A percentile compares a stretch with the other conserved stretches of the same genome.
These are phyloP conservation scores for Penicillium sumatraense DNA, from an alignment of 2,329 filamentous ascomycete species.

Conservation along the genomic window DNA sequence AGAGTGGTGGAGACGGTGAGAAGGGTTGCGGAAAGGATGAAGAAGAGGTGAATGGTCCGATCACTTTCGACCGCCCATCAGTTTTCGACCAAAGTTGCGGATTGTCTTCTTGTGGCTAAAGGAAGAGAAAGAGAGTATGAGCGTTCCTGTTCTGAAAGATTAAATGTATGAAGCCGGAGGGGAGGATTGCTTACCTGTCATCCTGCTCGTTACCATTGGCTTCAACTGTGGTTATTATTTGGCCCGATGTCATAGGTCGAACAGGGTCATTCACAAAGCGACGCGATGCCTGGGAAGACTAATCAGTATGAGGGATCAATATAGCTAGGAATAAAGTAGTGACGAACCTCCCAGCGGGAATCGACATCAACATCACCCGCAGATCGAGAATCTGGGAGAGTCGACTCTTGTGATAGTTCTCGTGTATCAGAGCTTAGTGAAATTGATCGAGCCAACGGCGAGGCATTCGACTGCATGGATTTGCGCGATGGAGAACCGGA, in stretches of 20 bases:
- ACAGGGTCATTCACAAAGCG: slow-evolving; percentile 36
- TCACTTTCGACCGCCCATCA: slow-evolving; percentile 33
- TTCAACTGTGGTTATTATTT: slow-evolving; percentile 28
- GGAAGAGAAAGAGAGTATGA: too few relatives aligned
- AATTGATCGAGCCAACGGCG: slow-evolving; percentile 40
- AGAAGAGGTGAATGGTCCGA: neutral
- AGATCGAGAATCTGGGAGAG: slow-evolving; percentile 38
- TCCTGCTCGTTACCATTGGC: slow-evolving; percentile 32
- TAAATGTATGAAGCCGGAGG: neutral
- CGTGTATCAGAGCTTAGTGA: slow-evolving; percentile 40
- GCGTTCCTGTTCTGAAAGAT: neutral
- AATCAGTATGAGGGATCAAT: slow-evolving; percentile 20
- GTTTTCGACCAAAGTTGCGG: slow-evolving; percentile 42
- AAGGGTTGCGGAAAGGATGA: neutral
- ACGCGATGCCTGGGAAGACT: slow-evolving; percentile 35
- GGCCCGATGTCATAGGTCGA: slow-evolving; percentile 37
- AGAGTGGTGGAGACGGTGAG: neutral
- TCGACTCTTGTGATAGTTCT: slow-evolving; percentile 27
- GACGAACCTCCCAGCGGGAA: slow-evolving; percentile 44
- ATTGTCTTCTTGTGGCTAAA: slow-evolving; percentile 40
- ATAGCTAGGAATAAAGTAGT: neutral
- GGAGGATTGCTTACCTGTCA: slow-evolving; percentile 35
- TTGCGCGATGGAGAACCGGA: slow-evolving; percentile 42
- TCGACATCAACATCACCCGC: slow-evolving; percentile 43
- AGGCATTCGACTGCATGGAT: slow-evolving; percentile 42